Base-by-base conservation (phyloP, 2,329 filamentous ascomycete species). In the Pezicula carpinea region DNA sequence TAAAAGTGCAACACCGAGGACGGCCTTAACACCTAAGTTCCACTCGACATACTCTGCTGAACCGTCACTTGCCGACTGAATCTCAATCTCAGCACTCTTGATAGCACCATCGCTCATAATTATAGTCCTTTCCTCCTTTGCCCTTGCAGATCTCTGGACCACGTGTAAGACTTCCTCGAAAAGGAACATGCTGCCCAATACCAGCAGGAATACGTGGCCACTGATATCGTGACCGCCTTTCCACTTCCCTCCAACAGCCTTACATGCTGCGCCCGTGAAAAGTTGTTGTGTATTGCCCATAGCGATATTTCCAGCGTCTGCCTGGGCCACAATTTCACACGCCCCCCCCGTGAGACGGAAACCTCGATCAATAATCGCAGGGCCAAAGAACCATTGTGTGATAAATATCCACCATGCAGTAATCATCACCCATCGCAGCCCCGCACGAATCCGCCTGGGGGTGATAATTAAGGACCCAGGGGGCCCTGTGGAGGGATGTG, bases 311-410 rank as follows among this genome's bases (percentile, higher is more conserved):
- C 75, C 75, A 51, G 70, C 67, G 10, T 68, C 63, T 1, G 74
- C 66, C 38, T 74, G 71, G 44, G 70, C 63, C 3, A 80, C 72
- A 13, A 80, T 59, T 62, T 89, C 82, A 65, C 93, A 99, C 60
- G 79, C 79, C 1, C 93, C 93, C 3, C 93, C 93, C 0, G 89
- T 96, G 66, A 89, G 79, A n/a, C 82, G 75, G 65, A 97, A 99
- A 3, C 86, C 82, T 47, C 91, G 84, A 65, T 99, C 93, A 59
- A 97, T 92, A 41, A 99, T 73, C 17, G 90, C 77, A 2, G 93
- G 83, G 0, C 93, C 93, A 60, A 99, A 96, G 66, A 83, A 97
- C 93, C 93, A 97, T 72, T 97, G 93, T 54, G 93, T 99, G 15
- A 93, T 83, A 33, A 89, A 70, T 35, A 89, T 74, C 93, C 93